These are phyloP conservation scores for Oryza australiensis DNA, from an alignment of 176 grass and related monocot genomes.

Conservation along the genomic window DNA sequence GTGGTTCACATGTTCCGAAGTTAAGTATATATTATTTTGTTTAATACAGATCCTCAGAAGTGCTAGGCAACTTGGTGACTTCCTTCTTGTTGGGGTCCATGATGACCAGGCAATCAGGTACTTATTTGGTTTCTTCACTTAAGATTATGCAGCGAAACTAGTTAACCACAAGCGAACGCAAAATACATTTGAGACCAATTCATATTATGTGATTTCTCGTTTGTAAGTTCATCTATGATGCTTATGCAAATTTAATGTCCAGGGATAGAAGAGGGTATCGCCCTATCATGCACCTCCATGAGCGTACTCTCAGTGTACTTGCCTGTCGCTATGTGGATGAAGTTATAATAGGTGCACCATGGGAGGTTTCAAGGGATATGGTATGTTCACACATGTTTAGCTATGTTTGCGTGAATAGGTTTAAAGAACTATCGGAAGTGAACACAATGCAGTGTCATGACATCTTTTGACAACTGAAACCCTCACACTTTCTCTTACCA, in stretches of 20 bases:
- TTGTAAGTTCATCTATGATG: conserved; percentile 4
- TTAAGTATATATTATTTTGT: conserved; percentile 20
- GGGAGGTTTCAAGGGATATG: conserved; percentile 94
- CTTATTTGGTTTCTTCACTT: conserved; percentile 15
- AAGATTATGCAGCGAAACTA: background rate
- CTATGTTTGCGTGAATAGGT: background rate
- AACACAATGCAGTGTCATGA: background rate
- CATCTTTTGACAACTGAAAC: background rate
- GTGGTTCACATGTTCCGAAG: background rate
- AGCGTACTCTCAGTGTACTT: conserved; percentile 90
- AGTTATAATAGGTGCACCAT: conserved; percentile 95
- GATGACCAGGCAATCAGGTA: conserved; percentile 84
- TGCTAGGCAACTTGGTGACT: conserved; percentile 92
- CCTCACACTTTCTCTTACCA: conserved; percentile 19
- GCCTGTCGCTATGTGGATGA: conserved; percentile 94
- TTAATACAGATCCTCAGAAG: conserved; percentile 75
- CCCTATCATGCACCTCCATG: conserved; percentile 92
- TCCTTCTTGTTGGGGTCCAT: conserved; percentile 91
- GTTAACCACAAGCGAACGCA: background rate
- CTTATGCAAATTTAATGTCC: conserved; percentile 39
- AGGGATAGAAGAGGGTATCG: conserved; percentile 70
- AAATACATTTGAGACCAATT: conserved; percentile 2
- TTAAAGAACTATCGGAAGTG: background rate
- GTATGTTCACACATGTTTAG: conserved; percentile 37
- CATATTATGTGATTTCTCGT: conserved; percentile 7